A percentile compares a stretch with the other conserved stretches of the same genome.
Conservation (phyloP, 441 rosid species). For the Heliophila coronopifolia region DNA sequence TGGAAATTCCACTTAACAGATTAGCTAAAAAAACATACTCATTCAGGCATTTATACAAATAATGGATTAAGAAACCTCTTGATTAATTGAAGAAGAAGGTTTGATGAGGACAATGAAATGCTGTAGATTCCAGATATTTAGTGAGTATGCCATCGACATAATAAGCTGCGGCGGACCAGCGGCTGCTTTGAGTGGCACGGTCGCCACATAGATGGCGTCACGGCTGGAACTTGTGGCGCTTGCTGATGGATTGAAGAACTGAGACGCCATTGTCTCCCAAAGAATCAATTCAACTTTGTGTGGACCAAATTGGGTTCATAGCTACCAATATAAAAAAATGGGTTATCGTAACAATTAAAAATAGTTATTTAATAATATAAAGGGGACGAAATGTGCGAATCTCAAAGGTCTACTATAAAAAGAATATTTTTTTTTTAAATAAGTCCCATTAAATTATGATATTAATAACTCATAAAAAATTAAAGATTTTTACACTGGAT, state of each 20-base stretch:
- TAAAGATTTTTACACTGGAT: no score
- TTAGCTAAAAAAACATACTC: not conserved
- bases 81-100: conserved; percentile 32
- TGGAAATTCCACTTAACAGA: conserved; percentile 15
- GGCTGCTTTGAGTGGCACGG: conserved; percentile 55
- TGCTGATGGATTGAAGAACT: conserved; percentile 9
- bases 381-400: no score
- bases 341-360: no score
- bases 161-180: conserved; percentile 51
- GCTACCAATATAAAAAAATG: not conserved
- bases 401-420: no score
- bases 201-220: conserved; percentile 54
- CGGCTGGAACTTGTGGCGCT: conserved; percentile 15
- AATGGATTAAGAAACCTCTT: conserved; percentile 30
- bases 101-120: conserved; percentile 71
- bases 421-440: no score
- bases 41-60: conserved; percentile 2
- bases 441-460: no score
- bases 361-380: no score
- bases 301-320: conserved; percentile 6
- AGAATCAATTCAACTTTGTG: no score
- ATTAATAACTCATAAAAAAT: no score
- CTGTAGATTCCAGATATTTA: conserved; percentile 47
- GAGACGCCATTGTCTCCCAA: conserved; percentile 14
- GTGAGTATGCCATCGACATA: conserved; percentile 54